A percentile compares a stretch with the other conserved stretches of the same genome.
phyloP scores from a whole-genome alignment of 805 yeast species.

The Metahyphopichia silvanorum region DNA sequence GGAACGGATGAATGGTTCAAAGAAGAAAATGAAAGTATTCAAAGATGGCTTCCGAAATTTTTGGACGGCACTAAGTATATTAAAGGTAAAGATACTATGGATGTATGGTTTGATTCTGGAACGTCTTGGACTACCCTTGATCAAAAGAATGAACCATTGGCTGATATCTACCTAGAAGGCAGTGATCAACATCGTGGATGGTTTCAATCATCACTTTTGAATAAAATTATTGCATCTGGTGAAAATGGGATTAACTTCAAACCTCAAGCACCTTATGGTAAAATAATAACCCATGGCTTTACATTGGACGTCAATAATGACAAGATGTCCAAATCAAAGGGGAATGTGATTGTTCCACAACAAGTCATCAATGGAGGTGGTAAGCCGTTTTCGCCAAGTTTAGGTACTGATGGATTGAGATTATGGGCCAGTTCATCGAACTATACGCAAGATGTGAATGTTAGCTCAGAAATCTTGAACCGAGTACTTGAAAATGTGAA shows the following conservation, averaged over 20 bases:
- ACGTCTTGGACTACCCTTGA: slow-evolving; percentile 76
- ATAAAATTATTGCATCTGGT: slow-evolving; percentile 56
- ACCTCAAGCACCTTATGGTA: slow-evolving; percentile 57
- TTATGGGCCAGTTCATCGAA: slow-evolving; percentile 89
- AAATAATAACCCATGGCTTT: slow-evolving; percentile 90
- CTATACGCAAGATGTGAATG: slow-evolving; percentile 74
- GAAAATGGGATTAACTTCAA: slow-evolving; percentile 37
- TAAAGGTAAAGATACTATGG: slow-evolving; percentile 91
- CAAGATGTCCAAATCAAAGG: slow-evolving; percentile 93
- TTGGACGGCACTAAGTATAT: slow-evolving; percentile 43
- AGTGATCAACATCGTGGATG: slow-evolving; percentile 99
- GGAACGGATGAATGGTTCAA: slow-evolving; percentile 86
- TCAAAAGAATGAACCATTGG: slow-evolving; percentile 33
- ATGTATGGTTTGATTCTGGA: slow-evolving; percentile 99
- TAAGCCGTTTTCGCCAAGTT: slow-evolving; percentile 45
- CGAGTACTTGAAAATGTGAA: slow-evolving; percentile 79
- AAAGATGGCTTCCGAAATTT: slow-evolving; percentile 71
- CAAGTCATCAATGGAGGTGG: slow-evolving; percentile 62
- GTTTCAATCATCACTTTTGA: slow-evolving; percentile 92
- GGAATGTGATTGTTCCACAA: slow-evolving; percentile 72
- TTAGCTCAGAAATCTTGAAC: slow-evolving; percentile 67
- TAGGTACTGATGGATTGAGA: slow-evolving; percentile 90
- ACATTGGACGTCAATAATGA: slow-evolving; percentile 79
- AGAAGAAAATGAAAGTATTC: slow-evolving; percentile 40
- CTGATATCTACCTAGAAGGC: slow-evolving; percentile 92